These are phyloP conservation scores for Polyrhizophydium stewartii DNA, from an alignment of 371 early-diverging fungal genomes.

Conservation along the genomic window DNA sequence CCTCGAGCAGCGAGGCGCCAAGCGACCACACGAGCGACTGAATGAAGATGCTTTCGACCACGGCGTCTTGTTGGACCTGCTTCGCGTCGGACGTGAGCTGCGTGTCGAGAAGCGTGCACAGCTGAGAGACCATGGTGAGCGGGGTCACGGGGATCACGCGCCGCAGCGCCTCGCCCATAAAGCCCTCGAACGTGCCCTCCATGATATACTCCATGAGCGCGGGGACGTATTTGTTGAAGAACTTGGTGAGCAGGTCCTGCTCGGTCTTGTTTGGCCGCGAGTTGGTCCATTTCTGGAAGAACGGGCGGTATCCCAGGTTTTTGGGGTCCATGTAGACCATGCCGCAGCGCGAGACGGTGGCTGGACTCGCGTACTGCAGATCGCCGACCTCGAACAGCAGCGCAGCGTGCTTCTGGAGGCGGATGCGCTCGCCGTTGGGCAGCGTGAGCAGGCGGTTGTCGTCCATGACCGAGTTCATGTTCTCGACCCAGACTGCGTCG, in stretches of 20 bases:
- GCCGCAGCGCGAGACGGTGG: slow-evolving; percentile 62
- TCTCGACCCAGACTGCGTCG: slow-evolving; percentile 64
- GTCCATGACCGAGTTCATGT: slow-evolving; percentile 68
- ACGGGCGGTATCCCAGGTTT: slow-evolving; percentile 49
- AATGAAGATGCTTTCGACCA: slow-evolving; percentile 47
- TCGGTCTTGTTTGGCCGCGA: slow-evolving; percentile 35
- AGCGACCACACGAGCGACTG: slow-evolving; percentile 50
- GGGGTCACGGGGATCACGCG: slow-evolving; percentile 46
- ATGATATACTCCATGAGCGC: slow-evolving; percentile 40
- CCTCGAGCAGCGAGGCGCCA: slow-evolving; percentile 47
- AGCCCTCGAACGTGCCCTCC: slow-evolving; percentile 50
- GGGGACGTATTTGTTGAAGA: slow-evolving; percentile 46
- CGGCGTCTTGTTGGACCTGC: slow-evolving; percentile 22
- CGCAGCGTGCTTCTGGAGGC: slow-evolving; percentile 50
- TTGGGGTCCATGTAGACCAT: slow-evolving; percentile 62
- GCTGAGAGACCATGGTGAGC: slow-evolving; percentile 42
- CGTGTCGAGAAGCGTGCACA: slow-evolving; percentile 41
- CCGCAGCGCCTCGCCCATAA: slow-evolving; percentile 36
- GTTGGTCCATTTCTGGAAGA: slow-evolving; percentile 44
- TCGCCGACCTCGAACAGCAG: slow-evolving; percentile 61
- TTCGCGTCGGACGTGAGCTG: slow-evolving; percentile 39
- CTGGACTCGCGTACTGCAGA: slow-evolving; percentile 59
- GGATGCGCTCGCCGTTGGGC: slow-evolving; percentile 61
- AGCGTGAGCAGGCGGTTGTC: slow-evolving; percentile 57
- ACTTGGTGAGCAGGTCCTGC: slow-evolving; percentile 25